These are phyloP conservation scores for Solanum rostratum DNA, from an alignment of 257 asterid species.

Conservation along the genomic window DNA sequence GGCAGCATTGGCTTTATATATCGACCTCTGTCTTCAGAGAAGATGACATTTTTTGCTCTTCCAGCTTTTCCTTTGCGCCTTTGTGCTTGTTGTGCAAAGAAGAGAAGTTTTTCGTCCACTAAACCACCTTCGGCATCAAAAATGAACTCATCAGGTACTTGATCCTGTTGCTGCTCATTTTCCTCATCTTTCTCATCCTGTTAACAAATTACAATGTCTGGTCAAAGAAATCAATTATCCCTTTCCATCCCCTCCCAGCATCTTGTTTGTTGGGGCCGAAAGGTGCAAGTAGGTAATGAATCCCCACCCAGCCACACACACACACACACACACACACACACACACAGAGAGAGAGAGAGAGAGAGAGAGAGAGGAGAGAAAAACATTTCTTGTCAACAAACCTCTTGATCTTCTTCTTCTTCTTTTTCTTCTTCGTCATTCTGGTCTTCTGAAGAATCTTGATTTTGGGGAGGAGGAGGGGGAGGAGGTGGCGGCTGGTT, in stretches of 20 bases:
- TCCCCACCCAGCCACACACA: not conserved
- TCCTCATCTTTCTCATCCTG: constrained; percentile 77
- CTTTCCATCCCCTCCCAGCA: not conserved
- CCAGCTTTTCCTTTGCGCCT: constrained; percentile 89
- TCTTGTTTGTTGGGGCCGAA: not conserved
- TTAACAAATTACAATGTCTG: constrained; percentile 6
- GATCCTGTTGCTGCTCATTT: constrained; percentile 81
- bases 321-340: too few relatives aligned
- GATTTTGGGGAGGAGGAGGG: constrained; percentile 71
- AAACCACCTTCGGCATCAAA: constrained; percentile 96
- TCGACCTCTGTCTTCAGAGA: constrained; percentile 96
- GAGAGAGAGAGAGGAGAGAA: not conserved
- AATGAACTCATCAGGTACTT: constrained; percentile 91
- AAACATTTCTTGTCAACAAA: constrained; percentile 3
- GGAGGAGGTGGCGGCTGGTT: constrained; percentile 65
- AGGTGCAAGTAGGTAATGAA: not conserved
- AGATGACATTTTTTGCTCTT: constrained; percentile 89
- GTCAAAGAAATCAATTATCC: not conserved
- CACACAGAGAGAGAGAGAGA: too few relatives aligned
- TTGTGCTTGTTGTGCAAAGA: constrained; percentile 98
- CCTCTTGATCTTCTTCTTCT: constrained; percentile 51
- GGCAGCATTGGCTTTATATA: constrained; percentile 98
- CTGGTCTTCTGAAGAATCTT: constrained; percentile 67
- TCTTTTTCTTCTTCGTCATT: constrained; percentile 40
- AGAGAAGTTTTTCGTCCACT: constrained; percentile 95